A percentile compares a stretch with the other conserved stretches of the same genome.
phyloP scores from a whole-genome alignment of 2,329 filamentous ascomycete species.

The Talaromyces sp. region DNA sequence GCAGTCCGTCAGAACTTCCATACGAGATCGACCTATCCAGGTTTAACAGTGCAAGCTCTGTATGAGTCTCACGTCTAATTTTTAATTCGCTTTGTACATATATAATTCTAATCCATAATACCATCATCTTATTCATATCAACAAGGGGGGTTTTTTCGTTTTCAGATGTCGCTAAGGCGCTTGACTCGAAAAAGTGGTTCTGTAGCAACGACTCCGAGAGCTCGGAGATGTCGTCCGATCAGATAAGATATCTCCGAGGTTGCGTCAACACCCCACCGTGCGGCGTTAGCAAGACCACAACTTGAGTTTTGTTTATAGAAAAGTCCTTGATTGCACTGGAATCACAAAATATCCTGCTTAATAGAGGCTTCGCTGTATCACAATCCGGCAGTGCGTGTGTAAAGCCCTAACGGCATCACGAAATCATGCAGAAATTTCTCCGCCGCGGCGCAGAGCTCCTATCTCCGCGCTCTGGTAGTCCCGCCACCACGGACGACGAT shows the following conservation, averaged over 20 bases:
- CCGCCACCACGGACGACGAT: conserved; percentile 23
- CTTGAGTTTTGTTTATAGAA: not conserved
- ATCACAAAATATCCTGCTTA: no score
- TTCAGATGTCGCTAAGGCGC: not conserved
- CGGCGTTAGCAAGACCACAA: not conserved
- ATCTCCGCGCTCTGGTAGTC: conserved; percentile 24
- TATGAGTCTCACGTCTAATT: not conserved
- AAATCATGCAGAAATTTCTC: conserved; percentile 36
- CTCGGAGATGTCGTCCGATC: conserved; percentile 2
- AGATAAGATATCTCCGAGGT: conserved; percentile 15
- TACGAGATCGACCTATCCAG: conserved; percentile 31
- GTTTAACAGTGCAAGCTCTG: not conserved
- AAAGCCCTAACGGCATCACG: not conserved
- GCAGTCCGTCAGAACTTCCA: conserved; percentile 30
- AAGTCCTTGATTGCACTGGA: no score
- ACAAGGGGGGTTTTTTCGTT: not conserved
- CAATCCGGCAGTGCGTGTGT: not conserved
- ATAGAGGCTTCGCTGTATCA: not conserved
- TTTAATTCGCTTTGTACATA: not conserved
- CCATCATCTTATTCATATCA: not conserved
- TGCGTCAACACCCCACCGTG: not conserved
- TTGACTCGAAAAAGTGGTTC: not conserved
- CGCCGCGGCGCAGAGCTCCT: conserved; percentile 34
- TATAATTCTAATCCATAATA: not conserved
- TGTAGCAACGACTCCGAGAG: not conserved